Conservation (phyloP, 306 rosid genomes). For the Oemleria cerasiformis region DNA sequence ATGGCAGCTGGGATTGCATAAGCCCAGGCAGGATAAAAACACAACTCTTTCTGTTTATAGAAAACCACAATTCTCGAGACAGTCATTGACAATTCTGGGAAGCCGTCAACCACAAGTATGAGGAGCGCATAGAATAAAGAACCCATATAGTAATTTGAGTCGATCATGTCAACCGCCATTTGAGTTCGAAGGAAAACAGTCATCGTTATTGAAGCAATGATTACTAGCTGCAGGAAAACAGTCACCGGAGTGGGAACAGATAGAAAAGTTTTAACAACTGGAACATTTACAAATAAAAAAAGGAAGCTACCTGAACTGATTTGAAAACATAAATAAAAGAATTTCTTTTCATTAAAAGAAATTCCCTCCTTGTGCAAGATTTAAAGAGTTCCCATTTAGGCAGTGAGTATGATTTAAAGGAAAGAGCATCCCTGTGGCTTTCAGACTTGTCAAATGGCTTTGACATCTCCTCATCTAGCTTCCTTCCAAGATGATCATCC, state of each 20-base stretch:
- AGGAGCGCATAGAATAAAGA: slow-evolving; percentile 61
- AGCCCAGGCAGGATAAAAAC: slow-evolving; percentile 53
- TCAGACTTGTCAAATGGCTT: slow-evolving; percentile 54
- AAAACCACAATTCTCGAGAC: slow-evolving; percentile 46
- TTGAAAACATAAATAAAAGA: slow-evolving; percentile 69
- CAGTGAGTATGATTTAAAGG: slow-evolving; percentile 54
- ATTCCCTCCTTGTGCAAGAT: slow-evolving; percentile 69
- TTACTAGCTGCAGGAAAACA: slow-evolving; percentile 47
- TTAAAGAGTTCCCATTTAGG: slow-evolving; percentile 59
- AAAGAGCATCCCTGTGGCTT: slow-evolving; percentile 47
- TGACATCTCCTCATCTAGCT: slow-evolving; percentile 52
- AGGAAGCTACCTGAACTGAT: slow-evolving; percentile 53
- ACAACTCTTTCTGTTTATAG: slow-evolving; percentile 33
- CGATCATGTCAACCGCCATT: slow-evolving; percentile 36
- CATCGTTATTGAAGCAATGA: slow-evolving; percentile 70
- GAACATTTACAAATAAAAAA: not conserved
- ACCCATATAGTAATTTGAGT: slow-evolving; percentile 66
- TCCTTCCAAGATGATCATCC: slow-evolving; percentile 50
- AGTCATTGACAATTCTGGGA: slow-evolving; percentile 72
- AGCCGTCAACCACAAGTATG: slow-evolving; percentile 71
- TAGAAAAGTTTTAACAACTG: not conserved
- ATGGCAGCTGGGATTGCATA: slow-evolving; percentile 36
- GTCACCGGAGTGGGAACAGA: not conserved
- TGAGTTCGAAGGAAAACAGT: slow-evolving; percentile 67
- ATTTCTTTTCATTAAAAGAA: slow-evolving; percentile 74